phyloP scores from a whole-genome alignment of 2,329 filamentous ascomycete genomes.

The Elsinoe fawcettii region DNA sequence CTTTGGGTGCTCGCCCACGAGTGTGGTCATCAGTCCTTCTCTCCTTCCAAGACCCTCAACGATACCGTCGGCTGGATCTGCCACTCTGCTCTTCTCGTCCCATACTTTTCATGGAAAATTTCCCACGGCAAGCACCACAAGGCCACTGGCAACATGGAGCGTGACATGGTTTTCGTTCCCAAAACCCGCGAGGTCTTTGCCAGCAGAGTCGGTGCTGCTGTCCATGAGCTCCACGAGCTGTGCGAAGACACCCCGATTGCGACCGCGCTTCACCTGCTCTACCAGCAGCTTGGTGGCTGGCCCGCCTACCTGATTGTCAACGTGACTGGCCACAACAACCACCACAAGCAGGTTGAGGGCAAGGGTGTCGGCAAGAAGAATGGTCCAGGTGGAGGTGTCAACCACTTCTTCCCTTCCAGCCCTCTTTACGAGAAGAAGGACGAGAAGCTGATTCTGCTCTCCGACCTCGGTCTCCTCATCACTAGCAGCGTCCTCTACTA shows the following conservation, averaged over 20 bases:
- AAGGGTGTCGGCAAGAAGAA: conserved; percentile 90
- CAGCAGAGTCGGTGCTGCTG: conserved; percentile 61
- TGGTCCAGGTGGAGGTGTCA: conserved; percentile 71
- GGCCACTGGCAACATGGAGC: conserved; percentile 91
- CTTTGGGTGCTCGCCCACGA: conserved; percentile 96
- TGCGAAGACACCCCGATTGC: conserved; percentile 89
- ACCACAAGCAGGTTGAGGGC: conserved; percentile 83
- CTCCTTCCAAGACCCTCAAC: conserved; percentile 81
- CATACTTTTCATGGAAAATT: conserved; percentile 99
- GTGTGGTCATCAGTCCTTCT: conserved; percentile 96
- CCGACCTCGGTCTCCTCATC: conserved; percentile 68
- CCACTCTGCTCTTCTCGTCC: conserved; percentile 82
- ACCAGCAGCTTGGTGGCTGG: conserved; percentile 89
- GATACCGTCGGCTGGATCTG: conserved; percentile 87
- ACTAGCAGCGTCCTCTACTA: conserved; percentile 54
- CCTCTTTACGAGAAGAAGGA: conserved; percentile 90
- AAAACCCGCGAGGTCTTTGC: conserved; percentile 80
- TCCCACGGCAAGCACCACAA: conserved; percentile 99
- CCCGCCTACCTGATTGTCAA: conserved; percentile 85
- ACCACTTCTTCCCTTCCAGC: conserved; percentile 86
- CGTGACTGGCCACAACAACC: conserved; percentile 92
- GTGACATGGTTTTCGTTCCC: conserved; percentile 98
- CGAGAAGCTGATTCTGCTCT: conserved; percentile 75
- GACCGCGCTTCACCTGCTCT: conserved; percentile 64
- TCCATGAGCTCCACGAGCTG: conserved; percentile 79